Evolutionary conservation across 1,139 yeast species (phyloP).

Genomic region (Hyphopichia burtonii): DNA sequence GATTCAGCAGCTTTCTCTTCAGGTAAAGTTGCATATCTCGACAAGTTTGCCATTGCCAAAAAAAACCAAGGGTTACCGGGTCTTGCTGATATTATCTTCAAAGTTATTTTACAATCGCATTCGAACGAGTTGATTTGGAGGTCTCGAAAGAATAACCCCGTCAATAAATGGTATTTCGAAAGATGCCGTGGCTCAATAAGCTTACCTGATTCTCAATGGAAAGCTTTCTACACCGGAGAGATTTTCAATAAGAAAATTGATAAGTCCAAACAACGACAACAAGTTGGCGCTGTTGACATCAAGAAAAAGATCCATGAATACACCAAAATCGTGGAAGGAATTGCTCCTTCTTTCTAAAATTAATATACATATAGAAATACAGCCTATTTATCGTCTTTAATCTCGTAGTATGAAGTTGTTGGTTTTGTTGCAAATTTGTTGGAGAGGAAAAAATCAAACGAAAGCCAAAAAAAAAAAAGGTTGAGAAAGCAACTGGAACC

Average conservation of each 20-base stretch:
- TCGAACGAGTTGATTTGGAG: slow-evolving; percentile 86
- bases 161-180: slow-evolving; percentile 96
- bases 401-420: no score
- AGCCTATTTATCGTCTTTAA: no score
- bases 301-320: slow-evolving; percentile 27
- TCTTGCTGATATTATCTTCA: slow-evolving; percentile 89
- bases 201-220: slow-evolving; percentile 58
- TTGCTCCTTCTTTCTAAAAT: slow-evolving; percentile 29
- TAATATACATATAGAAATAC: no score
- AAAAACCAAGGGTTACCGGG: slow-evolving; percentile 88
- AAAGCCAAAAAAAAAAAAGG: neutral
- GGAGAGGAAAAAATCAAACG: neutral
- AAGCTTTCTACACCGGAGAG: slow-evolving; percentile 66
- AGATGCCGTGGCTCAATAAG: slow-evolving; percentile 74
- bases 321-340: slow-evolving; percentile 31
- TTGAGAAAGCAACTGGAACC: neutral
- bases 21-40: slow-evolving; percentile 63
- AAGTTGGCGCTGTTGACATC: slow-evolving; percentile 24
- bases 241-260: slow-evolving; percentile 37
- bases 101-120: slow-evolving; percentile 67
- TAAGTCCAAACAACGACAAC: slow-evolving; percentile 15
- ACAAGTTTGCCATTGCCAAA: slow-evolving; percentile 87
- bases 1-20: slow-evolving; percentile 3
- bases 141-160: slow-evolving; percentile 81
- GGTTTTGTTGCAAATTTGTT: no score